Conservation (phyloP, 139 green algal genomes). For the Tetradesmus obliquus region DNA sequence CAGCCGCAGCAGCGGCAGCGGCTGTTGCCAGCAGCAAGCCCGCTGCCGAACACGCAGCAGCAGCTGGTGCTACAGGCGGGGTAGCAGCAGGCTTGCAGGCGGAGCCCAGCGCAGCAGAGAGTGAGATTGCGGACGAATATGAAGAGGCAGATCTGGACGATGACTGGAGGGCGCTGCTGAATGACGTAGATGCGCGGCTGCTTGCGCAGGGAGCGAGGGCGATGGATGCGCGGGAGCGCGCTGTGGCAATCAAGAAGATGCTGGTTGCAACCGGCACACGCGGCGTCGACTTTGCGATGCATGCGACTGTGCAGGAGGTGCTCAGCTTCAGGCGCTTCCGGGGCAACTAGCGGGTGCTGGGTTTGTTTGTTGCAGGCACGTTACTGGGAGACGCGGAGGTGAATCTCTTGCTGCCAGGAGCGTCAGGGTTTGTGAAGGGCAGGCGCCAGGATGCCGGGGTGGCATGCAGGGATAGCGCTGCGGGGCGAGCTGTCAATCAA, state of each 20-base stretch:
- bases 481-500: too few relatives aligned
- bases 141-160: constrained; percentile 39
- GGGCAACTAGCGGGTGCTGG: background rate
- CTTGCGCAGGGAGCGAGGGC: background rate
- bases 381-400: background rate
- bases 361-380: background rate
- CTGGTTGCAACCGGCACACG: constrained; percentile 34
- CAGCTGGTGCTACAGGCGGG: background rate
- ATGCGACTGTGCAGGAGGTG: constrained; percentile 29
- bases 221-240: constrained; percentile 40
- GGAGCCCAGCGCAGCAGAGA: background rate
- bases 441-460: too few relatives aligned
- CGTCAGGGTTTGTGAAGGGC: too few relatives aligned
- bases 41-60: background rate
- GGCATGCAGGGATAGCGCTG: too few relatives aligned
- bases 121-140: constrained; percentile 36
- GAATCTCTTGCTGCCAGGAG: too few relatives aligned
- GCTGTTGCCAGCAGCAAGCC: background rate
- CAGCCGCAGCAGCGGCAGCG: background rate
- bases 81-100: constrained; percentile 15
- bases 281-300: constrained; percentile 44
- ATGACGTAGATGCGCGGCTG: constrained; percentile 38
- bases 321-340: constrained; percentile 40
- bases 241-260: constrained; percentile 45
- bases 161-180: constrained; percentile 38